These are phyloP conservation scores for Kodamaea fukazawae DNA, from an alignment of 805 yeast genomes.

Conservation along the genomic window DNA sequence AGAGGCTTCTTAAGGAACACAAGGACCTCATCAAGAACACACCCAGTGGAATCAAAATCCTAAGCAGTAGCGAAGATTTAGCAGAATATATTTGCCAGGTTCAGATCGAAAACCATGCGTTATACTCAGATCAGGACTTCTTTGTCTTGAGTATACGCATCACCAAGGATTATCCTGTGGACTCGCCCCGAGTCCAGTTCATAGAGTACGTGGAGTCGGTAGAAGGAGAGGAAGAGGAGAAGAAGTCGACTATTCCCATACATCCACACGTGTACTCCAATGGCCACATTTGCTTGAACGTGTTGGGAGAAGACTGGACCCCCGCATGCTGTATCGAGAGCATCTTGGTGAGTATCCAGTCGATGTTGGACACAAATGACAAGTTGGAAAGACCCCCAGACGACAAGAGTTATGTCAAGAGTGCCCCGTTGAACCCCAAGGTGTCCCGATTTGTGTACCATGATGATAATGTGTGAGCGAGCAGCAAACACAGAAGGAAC, in stretches of 20 bases:
- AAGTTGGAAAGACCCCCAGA: constrained; percentile 54
- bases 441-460: constrained; percentile 51
- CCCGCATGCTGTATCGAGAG: constrained; percentile 56
- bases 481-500: neutral
- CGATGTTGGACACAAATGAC: constrained; percentile 55
- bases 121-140: constrained; percentile 16
- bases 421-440: constrained; percentile 60
- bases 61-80: constrained; percentile 18
- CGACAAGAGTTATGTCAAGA: constrained; percentile 45
- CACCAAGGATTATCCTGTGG: constrained; percentile 52
- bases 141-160: constrained; percentile 46
- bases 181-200: constrained; percentile 57
- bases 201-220: constrained; percentile 17
- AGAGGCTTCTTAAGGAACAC: constrained; percentile 29
- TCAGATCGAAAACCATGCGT: constrained; percentile 10
- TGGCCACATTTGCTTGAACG: constrained; percentile 74
- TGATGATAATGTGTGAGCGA: constrained; percentile 50
- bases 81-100: constrained; percentile 23
- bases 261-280: constrained; percentile 76
- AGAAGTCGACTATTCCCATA: constrained; percentile 44
- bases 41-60: constrained; percentile 25
- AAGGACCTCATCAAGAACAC: constrained; percentile 12
- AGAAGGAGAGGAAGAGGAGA: constrained; percentile 12
- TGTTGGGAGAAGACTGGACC: constrained; percentile 65
- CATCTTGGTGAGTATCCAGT: constrained; percentile 56